Conservation (phyloP, 306 rosid genomes). For the Sphenostylis stenocarpa region DNA sequence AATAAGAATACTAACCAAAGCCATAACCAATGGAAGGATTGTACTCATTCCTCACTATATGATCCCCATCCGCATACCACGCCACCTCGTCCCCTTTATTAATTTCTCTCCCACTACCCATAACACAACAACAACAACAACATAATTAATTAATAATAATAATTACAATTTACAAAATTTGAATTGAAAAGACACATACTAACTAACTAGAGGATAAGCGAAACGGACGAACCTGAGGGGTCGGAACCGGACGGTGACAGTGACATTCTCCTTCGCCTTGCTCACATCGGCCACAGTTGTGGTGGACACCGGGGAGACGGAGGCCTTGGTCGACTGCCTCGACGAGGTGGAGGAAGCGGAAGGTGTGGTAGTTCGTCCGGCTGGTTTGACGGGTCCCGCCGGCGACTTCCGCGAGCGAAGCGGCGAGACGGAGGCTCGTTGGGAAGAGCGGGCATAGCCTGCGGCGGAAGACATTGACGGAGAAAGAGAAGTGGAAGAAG, state of each 20-base stretch:
- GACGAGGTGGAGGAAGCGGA: conserved; percentile 53
- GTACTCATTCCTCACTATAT: conserved; percentile 64
- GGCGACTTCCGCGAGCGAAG: conserved; percentile 65
- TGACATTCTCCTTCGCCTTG: conserved; percentile 83
- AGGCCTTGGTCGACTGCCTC: conserved; percentile 43
- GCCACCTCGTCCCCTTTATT: conserved; percentile 86
- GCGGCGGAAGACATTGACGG: conserved; percentile 53
- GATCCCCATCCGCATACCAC: conserved; percentile 88
- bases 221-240: conserved; percentile 66
- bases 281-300: conserved; percentile 29
- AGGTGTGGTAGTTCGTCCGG: conserved; percentile 60
- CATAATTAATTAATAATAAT: background rate
- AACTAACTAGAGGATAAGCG: background rate
- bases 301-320: conserved; percentile 46
- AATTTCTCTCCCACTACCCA: conserved; percentile 69
- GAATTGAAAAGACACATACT: background rate
- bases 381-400: conserved; percentile 31
- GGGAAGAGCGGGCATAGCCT: conserved; percentile 51
- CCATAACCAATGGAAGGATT: conserved; percentile 70
- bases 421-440: conserved; percentile 59
- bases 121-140: background rate
- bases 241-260: conserved; percentile 86
- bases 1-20: conserved; percentile 55
- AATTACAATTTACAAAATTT: background rate
- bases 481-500: conserved; percentile 22